Conservation (phyloP, 257 asterid genomes). For the Solanum bulbocastanum region DNA sequence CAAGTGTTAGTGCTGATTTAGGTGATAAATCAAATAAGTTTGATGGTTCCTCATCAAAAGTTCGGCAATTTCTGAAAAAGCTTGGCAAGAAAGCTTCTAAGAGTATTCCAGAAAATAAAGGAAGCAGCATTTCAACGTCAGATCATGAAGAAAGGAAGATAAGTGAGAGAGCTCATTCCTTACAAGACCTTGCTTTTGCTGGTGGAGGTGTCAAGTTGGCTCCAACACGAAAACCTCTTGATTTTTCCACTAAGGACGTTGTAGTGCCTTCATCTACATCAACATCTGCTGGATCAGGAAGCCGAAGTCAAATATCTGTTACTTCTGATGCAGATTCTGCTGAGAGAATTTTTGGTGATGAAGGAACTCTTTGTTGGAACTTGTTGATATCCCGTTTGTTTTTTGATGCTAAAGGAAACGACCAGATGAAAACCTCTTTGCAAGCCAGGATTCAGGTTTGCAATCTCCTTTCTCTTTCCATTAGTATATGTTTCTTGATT, state of each 20-base stretch:
- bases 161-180: conserved; percentile 30
- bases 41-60: conserved; percentile 77
- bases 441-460: conserved; percentile 68
- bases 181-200: conserved; percentile 33
- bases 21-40: conserved; percentile 54
- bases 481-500: not conserved
- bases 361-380: conserved; percentile 78
- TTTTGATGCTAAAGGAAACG: conserved; percentile 76
- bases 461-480: conserved; percentile 15
- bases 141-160: conserved; percentile 51
- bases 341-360: conserved; percentile 42
- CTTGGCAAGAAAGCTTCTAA: conserved; percentile 68
- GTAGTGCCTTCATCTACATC: conserved; percentile 30
- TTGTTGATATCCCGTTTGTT: conserved; percentile 65
- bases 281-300: conserved; percentile 25
- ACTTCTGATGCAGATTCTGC: conserved; percentile 44
- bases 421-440: conserved; percentile 36
- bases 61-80: conserved; percentile 79
- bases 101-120: conserved; percentile 48
- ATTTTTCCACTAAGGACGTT: conserved; percentile 25
- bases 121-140: conserved; percentile 25
- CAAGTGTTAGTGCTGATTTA: conserved; percentile 27
- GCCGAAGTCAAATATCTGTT: conserved; percentile 34
- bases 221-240: conserved; percentile 30
- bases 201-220: conserved; percentile 28